Conservation (phyloP, 176 grass and related monocot genomes). For the Triticum monococcum region DNA sequence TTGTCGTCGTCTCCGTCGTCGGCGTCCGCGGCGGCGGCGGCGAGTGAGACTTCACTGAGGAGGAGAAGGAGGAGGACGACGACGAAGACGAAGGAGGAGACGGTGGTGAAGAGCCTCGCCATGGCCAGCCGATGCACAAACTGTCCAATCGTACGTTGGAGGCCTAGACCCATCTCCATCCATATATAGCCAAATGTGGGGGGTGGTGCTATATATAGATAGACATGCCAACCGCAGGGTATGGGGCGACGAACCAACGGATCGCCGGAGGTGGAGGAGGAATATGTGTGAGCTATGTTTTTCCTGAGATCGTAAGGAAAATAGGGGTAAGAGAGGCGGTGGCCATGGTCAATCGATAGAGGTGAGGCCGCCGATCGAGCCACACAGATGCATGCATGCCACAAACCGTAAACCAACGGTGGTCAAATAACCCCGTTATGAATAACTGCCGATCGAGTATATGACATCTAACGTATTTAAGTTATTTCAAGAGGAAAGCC, state of each 20-base stretch:
- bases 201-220: neutral
- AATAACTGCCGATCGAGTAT: too few species aligned
- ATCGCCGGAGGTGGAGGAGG: neutral
- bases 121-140: neutral
- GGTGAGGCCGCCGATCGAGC: too few species aligned
- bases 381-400: too few species aligned
- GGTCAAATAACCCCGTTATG: too few species aligned
- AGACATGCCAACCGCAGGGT: neutral
- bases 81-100: neutral
- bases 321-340: neutral
- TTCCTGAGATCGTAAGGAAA: neutral
- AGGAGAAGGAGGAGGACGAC: neutral
- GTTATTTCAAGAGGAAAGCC: too few species aligned
- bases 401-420: too few species aligned
- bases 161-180: neutral
- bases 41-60: neutral
- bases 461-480: too few species aligned
- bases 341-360: neutral
- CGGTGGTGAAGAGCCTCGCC: neutral
- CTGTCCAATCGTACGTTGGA: too few species aligned
- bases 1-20: neutral
- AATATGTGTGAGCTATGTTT: too few species aligned
- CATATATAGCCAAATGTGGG: neutral
- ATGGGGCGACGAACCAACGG: neutral
- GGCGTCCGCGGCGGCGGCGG: too few species aligned